These are phyloP conservation scores for Durotheca rogersii DNA, from an alignment of 495 filamentous ascomycete genomes.

Conservation along the genomic window DNA sequence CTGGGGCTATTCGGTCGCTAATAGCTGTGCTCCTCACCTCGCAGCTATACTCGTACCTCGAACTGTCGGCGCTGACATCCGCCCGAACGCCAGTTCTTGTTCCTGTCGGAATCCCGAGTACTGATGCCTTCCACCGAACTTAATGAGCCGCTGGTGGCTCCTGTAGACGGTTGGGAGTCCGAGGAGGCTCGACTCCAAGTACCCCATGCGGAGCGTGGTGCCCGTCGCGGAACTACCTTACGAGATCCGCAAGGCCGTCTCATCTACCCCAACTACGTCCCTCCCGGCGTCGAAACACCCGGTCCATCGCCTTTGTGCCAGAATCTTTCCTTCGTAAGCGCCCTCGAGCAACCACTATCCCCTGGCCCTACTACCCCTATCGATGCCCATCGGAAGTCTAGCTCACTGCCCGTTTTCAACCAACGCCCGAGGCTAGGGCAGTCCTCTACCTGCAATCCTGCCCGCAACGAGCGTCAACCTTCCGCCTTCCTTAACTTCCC, in stretches of 20 bases:
- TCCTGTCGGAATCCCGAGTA: no score
- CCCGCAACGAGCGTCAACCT: constrained; percentile 6
- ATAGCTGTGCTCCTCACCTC: no score
- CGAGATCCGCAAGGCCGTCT: constrained; percentile 37
- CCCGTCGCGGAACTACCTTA: constrained; percentile 30
- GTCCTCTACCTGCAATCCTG: constrained; percentile 24
- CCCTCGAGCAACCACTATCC: constrained; percentile 1
- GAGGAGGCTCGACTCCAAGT: constrained; percentile 4
- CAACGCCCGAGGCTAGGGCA: constrained; percentile 4
- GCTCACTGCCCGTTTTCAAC: constrained; percentile 16
- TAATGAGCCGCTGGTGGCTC: constrained; percentile 21
- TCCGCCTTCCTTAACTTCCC: constrained; percentile 12
- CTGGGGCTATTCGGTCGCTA: no score
- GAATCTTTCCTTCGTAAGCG: constrained; percentile 12
- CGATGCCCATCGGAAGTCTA: no score
- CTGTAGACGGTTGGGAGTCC: constrained; percentile 5
- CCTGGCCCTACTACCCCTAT: constrained; percentile 8
- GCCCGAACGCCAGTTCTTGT: no score
- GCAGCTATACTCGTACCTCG: no score
- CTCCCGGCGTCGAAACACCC: constrained; percentile 37
- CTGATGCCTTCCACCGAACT: constrained; percentile 25
- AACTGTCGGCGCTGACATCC: no score
- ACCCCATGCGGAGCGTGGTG: constrained; percentile 16
- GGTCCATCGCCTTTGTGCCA: constrained; percentile 15
- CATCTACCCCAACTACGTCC: constrained; percentile 42